phyloP scores from a whole-genome alignment of 1,139 yeast species.

The Wickerhamomyces sp. region DNA sequence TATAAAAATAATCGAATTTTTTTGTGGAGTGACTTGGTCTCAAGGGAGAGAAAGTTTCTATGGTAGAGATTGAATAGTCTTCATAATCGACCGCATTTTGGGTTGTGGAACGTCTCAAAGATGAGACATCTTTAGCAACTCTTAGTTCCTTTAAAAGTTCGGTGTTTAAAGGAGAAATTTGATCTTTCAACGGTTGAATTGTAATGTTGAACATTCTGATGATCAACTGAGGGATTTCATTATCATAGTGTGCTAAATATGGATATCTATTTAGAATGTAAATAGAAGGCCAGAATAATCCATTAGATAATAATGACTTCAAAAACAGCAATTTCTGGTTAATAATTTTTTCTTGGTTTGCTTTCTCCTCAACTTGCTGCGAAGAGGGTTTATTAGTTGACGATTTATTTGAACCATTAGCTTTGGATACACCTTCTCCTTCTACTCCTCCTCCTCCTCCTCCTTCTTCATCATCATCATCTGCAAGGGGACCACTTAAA shows the following conservation, averaged over 20 bases:
- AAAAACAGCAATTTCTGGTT: conserved; percentile 36
- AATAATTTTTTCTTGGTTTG: background rate
- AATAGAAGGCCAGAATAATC: conserved; percentile 61
- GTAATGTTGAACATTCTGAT: conserved; percentile 44
- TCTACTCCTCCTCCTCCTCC: no score
- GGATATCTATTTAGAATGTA: conserved; percentile 62
- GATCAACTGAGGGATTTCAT: conserved; percentile 46
- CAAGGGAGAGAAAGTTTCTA: conserved; percentile 18
- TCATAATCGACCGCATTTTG: conserved; percentile 31
- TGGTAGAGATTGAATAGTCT: conserved; percentile 21
- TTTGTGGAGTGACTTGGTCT: conserved; percentile 26
- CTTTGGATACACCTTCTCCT: conserved; percentile 13
- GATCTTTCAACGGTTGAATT: conserved; percentile 46
- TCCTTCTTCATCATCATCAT: conserved; percentile 52
- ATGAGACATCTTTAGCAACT: conserved; percentile 23
- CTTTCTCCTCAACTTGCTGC: background rate
- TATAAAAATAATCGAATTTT: conserved; percentile 45
- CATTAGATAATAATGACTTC: conserved; percentile 52
- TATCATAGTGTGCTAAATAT: conserved; percentile 52
- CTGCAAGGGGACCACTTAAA: conserved; percentile 77
- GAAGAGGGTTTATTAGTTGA: background rate
- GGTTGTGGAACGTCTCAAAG: conserved; percentile 25
- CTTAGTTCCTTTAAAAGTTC: conserved; percentile 20
- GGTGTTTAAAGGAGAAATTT: conserved; percentile 4
- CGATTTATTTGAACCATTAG: no score